Evolutionary conservation across 306 rosid species (phyloP).

Genomic region (Parietaria judaica): DNA sequence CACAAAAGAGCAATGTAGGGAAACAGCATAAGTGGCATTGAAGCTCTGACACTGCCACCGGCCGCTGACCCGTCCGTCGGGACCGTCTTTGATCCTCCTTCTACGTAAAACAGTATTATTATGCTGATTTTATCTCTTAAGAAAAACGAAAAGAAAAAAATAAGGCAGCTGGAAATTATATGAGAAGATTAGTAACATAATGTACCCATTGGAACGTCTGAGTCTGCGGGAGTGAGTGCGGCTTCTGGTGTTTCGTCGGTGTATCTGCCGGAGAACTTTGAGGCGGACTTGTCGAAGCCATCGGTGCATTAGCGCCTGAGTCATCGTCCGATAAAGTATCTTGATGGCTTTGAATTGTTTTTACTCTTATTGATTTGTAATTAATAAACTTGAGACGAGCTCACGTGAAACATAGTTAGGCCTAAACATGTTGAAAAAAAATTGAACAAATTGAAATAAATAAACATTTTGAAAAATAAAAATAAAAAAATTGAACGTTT

Average conservation of each 20-base stretch:
- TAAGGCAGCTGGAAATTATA: no score
- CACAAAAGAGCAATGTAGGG: slow-evolving; percentile 27
- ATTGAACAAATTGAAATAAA: neutral
- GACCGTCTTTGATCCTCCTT: slow-evolving; percentile 42
- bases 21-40: slow-evolving; percentile 23
- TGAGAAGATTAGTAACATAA: neutral
- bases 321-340: no score
- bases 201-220: slow-evolving; percentile 40
- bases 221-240: slow-evolving; percentile 36
- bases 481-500: neutral
- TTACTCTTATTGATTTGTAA: neutral
- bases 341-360: no score
- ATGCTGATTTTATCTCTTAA: neutral
- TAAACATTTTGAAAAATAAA: no score
- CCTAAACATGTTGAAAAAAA: neutral
- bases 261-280: slow-evolving; percentile 34
- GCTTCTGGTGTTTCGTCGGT: slow-evolving; percentile 33
- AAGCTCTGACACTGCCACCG: slow-evolving; percentile 33
- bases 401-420: neutral
- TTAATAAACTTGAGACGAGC: neutral
- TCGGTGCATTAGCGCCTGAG: slow-evolving; percentile 36
- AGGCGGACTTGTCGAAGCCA: slow-evolving; percentile 34
- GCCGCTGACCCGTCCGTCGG: slow-evolving; percentile 34
- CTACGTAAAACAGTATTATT: neutral
- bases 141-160: no score